phyloP scores from a whole-genome alignment of 768 basidiomycete species.

The Omphalotus guepiniiformis region DNA sequence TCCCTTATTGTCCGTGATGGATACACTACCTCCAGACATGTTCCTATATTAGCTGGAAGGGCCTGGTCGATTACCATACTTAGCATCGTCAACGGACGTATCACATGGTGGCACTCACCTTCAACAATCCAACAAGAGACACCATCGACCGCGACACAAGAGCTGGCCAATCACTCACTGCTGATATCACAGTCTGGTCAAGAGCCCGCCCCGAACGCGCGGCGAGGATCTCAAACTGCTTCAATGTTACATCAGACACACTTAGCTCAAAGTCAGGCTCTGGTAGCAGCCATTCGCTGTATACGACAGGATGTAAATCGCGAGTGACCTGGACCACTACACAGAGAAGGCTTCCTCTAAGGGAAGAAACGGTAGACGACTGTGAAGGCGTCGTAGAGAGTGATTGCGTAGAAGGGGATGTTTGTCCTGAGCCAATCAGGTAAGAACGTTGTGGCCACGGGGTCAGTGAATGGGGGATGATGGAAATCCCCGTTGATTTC shows the following conservation, averaged over 20 bases:
- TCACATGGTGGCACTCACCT: conserved; percentile 50
- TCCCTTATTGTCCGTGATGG: conserved; percentile 48
- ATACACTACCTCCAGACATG: conserved; percentile 84
- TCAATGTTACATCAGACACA: conserved; percentile 79
- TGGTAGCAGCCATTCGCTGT: conserved; percentile 71
- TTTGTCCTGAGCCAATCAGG: conserved; percentile 53
- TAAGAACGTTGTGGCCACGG: conserved; percentile 38
- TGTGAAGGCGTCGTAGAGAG: conserved; percentile 42
- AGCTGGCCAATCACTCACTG: conserved; percentile 41
- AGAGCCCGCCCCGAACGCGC: conserved; percentile 41
- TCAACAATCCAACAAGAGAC: conserved; percentile 70
- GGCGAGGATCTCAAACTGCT: conserved; percentile 74
- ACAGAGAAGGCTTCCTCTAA: conserved; percentile 86
- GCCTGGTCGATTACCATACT: conserved; percentile 33
- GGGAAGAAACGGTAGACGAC: conserved; percentile 80
- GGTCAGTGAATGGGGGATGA: conserved; percentile 39
- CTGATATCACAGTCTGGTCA: conserved; percentile 19
- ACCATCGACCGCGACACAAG: conserved; percentile 54
- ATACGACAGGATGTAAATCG: conserved; percentile 88
- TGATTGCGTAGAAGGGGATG: conserved; percentile 67
- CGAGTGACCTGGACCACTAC: conserved; percentile 87
- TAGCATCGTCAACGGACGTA: background rate
- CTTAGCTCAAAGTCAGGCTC: conserved; percentile 68
- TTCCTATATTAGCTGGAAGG: conserved; percentile 58
- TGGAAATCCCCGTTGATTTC: conserved; percentile 73